phyloP scores from a whole-genome alignment of 2,329 filamentous ascomycete species.

The Venturia nashicola region DNA sequence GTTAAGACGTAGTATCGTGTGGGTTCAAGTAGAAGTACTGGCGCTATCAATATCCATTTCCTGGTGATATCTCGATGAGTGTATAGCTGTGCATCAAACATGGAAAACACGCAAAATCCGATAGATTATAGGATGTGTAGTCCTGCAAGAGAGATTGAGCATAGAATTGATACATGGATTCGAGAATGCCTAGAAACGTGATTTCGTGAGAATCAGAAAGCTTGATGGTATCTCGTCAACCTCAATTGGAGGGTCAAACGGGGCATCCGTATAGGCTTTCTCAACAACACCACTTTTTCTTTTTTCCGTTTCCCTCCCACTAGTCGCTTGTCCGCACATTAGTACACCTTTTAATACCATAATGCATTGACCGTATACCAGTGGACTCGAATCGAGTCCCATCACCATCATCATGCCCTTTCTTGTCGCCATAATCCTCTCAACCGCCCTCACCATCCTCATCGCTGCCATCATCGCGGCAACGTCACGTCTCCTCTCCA shows the following conservation, averaged over 20 bases:
- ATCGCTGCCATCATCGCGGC: conserved; percentile 20
- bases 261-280: no score
- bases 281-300: not conserved
- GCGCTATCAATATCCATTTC: no score
- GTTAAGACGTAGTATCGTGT: no score
- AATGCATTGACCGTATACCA: not conserved
- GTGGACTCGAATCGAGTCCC: not conserved
- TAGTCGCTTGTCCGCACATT: not conserved
- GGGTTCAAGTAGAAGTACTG: no score
- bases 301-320: not conserved
- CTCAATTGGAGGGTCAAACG: not conserved
- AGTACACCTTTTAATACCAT: not conserved
- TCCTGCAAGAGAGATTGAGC: not conserved
- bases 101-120: not conserved
- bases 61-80: no score
- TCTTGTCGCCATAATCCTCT: conserved; percentile 13
- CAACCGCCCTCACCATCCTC: conserved; percentile 21
- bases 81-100: not conserved
- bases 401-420: not conserved
- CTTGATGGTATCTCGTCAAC: not conserved
- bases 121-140: not conserved
- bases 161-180: no score
- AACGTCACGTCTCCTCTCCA: conserved; percentile 24
- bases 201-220: not conserved
- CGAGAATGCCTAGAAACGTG: not conserved